Evolutionary conservation across 2,329 filamentous ascomycete species (phyloP), one percentile per base, ranked within the genome.

Genomic region (Aspergillus eucalypticola): DNA sequence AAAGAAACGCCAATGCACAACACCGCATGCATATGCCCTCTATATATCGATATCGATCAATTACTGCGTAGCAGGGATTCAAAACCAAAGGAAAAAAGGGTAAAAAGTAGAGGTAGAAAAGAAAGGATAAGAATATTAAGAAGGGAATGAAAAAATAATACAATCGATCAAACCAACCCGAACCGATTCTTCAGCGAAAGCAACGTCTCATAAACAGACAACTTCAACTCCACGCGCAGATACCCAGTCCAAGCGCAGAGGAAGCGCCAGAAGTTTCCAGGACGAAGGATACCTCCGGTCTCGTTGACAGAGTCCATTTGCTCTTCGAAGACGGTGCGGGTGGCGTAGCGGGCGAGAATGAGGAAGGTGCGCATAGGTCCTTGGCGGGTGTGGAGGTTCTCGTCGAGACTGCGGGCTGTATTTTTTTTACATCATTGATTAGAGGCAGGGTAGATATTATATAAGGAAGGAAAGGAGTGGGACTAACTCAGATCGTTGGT

Each of bases 401-500:
- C 95, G 73, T 99, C 95, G 17, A 99, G 84, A 69, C 90, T 95
- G 65, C 95, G 88, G 15, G 95, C 83, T 85, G 61, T 46, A 7
- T 50, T 23, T 38, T 19, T 35, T 35, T 32, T 35, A 58, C 2
- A 35, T 5, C 10, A 15, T 13, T 27, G 38, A 55, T 68, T 61
- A 62, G 57, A 38, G 7, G 3, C 2, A 27, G 23, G 23, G 52
- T 21, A 38, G 21, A 21, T 7, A 42, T n/a, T n/a, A n/a, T n/a
- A 44, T 27, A 46, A 17, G 2, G 4, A 21, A 21, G 32, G 7
- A 7, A 21, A 29, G 6, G 52, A 2, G 2, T 25, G 32, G 38
- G 8, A 77, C 82, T 72, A 77, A 85, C 82, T 99, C 41, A 99
- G 81, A 77, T 99, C 95, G 74, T 99, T 99, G 2, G 95, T 99